These are phyloP conservation scores for Aspergillus caelatus DNA, from an alignment of 2,329 filamentous ascomycete species.

Conservation along the genomic window DNA sequence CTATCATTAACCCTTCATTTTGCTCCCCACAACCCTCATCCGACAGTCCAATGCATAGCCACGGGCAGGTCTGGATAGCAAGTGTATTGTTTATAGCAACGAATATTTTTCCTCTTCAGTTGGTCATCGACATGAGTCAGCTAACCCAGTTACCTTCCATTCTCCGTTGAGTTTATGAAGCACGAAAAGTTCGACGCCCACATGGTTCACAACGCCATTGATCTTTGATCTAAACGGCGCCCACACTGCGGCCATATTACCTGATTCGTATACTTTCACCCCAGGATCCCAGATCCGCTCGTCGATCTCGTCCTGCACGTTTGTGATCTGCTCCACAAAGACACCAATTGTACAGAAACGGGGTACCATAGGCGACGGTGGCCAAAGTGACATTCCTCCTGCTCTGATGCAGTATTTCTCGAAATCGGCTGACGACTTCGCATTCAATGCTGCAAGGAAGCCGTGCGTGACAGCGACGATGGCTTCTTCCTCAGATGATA, in stretches of 20 bases:
- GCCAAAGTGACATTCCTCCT: constrained; percentile 39
- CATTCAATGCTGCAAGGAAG: constrained; percentile 34
- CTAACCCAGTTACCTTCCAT: constrained; percentile 41
- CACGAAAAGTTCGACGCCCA: constrained; percentile 39
- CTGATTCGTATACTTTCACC: constrained; percentile 33
- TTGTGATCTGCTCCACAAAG: constrained; percentile 36
- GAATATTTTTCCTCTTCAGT: constrained; percentile 32
- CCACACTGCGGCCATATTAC: constrained; percentile 38
- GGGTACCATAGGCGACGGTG: constrained; percentile 30
- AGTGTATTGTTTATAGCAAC: constrained; percentile 15
- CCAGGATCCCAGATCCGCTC: constrained; percentile 40
- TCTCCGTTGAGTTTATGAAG: constrained; percentile 36
- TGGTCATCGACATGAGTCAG: constrained; percentile 37
- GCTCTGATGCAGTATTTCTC: constrained; percentile 38
- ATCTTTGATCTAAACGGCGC: constrained; percentile 39
- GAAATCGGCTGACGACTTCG: constrained; percentile 34
- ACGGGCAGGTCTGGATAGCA: neutral
- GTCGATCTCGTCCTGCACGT: constrained; percentile 34
- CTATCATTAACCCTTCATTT: neutral
- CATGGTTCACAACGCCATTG: constrained; percentile 39
- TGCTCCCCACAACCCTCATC: constrained; percentile 16
- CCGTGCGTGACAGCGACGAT: constrained; percentile 33
- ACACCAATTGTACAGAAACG: constrained; percentile 40
- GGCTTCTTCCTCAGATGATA: constrained; percentile 20
- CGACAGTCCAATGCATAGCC: neutral